A percentile compares a stretch with the other conserved stretches of the same genome.
Conservation (phyloP, 768 basidiomycete species). For the Tubosaeta sp. region DNA sequence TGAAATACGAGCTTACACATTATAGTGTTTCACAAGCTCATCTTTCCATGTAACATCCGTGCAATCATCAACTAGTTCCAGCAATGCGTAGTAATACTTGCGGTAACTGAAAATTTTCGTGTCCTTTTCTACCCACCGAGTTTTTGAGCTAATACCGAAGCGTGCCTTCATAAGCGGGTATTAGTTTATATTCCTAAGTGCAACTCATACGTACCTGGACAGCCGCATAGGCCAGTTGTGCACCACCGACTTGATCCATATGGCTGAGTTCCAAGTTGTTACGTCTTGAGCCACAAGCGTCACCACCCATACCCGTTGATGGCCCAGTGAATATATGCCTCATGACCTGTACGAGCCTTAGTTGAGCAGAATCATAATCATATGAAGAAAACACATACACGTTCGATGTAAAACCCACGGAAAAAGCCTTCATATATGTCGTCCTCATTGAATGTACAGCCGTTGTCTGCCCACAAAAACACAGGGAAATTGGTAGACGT, state of each 20-base stretch:
- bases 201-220: neutral
- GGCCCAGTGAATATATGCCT: slow-evolving; percentile 7
- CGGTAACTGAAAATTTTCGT: slow-evolving; percentile 2
- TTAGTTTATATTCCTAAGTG: neutral
- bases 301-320: neutral
- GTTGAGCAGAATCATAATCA: too few relatives aligned
- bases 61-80: neutral
- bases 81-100: neutral
- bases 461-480: slow-evolving; percentile 5
- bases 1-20: neutral
- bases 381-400: neutral
- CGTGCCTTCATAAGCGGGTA: neutral
- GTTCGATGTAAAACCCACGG: neutral
- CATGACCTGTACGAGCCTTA: neutral
- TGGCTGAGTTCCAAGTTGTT: neutral
- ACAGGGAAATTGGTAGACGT: neutral
- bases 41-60: neutral
- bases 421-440: neutral
- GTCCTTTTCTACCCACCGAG: slow-evolving; percentile 5
- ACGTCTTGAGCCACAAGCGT: neutral
- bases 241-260: neutral
- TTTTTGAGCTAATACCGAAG: slow-evolving; percentile 5
- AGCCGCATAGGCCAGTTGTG: slow-evolving; percentile 1
- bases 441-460: neutral
- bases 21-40: neutral